A percentile compares a stretch with the other conserved stretches of the same genome.
These are phyloP conservation scores for Magnolia sinica DNA, from an alignment of 164 flowering plant genomes.

Conservation along the genomic window DNA sequence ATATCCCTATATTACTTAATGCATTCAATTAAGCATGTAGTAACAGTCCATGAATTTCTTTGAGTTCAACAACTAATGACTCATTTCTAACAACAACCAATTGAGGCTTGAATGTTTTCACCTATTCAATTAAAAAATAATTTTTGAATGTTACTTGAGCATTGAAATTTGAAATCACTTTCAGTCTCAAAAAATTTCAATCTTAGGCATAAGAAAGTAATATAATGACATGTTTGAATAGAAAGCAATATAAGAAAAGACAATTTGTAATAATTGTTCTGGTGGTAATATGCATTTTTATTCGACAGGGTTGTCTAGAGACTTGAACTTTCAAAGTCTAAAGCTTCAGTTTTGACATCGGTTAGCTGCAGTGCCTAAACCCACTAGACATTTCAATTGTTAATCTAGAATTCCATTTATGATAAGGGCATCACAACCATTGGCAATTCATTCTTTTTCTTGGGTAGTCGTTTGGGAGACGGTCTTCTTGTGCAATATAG, in stretches of 20 bases:
- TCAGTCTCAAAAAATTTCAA: background rate
- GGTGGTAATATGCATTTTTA: too few species aligned
- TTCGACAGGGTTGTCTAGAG: too few species aligned
- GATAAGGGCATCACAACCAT: slow-evolving; percentile 75
- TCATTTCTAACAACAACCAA: slow-evolving; percentile 83
- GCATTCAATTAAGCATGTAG: too few species aligned
- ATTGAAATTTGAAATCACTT: background rate
- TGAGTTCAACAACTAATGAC: slow-evolving; percentile 32
- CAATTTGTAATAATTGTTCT: too few species aligned
- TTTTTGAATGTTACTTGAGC: background rate
- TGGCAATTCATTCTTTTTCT: slow-evolving; percentile 80
- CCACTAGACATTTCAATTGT: background rate
- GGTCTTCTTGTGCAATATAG: slow-evolving; percentile 32
- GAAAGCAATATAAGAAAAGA: slow-evolving; percentile 38
- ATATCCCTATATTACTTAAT: too few species aligned
- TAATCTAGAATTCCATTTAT: slow-evolving; percentile 5
- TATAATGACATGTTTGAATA: slow-evolving; percentile 77
- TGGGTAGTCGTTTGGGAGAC: slow-evolving; percentile 96
- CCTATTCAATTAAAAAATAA: slow-evolving; percentile 31
- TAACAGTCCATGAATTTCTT: too few species aligned
- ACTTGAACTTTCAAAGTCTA: too few species aligned
- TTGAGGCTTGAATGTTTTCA: slow-evolving; percentile 77
- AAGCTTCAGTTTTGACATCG: too few species aligned
- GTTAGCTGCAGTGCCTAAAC: too few species aligned
- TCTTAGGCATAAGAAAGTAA: background rate